Evolutionary conservation across 352 stramenopile genomes (phyloP), one percentile per base, ranked within the genome.

Genomic region (Phytophthora hibernalis): DNA sequence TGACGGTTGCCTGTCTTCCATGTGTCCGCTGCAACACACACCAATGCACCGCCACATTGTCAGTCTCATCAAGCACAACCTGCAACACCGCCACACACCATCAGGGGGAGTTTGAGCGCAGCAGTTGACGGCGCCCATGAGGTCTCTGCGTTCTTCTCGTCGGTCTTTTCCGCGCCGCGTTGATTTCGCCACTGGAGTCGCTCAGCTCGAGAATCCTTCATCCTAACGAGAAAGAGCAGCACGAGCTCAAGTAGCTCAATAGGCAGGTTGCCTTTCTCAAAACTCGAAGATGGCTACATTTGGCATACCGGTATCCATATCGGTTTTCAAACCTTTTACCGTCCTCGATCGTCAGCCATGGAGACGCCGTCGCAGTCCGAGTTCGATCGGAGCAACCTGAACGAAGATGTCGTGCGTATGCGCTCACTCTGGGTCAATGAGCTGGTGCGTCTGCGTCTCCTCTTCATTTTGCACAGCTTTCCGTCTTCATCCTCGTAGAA

Each of bases 341-440:
- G n/a, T n/a, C n/a, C n/a, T n/a, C n/a, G n/a, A 31, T 61, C 33
- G 10, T 31, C 26, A 3, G 12, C 30, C 44, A 67, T 69, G 53
- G 63, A 76, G 38, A 63, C 58, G 43, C 44, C 56, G 49, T 73
- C 67, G 40, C 62, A 70, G 50, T 58, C 62, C 21, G 67, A 77
- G 51, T 86, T 91, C 52, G 68, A 91, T 59, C 76, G 67, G 42
- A 74, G 90, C 55, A 89, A 93, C 59, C 67, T 96, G 18, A 96
- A 96, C 56, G 87, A 96, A 52, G 87, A 96, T 65, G 74, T 96
- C 30, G 71, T 78, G 38, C 75, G 77, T 16, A 85, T 96, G 76
- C 82, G 79, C 31, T 72, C 57, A 22, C 67, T 93, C 10, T 96
- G 87, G 87, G 65, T 89, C n/a, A 96, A 96, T 45, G 87, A 96